These are phyloP conservation scores for Lodderomyces orthopsilosis DNA, from an alignment of 1,139 yeast genomes.

Conservation along the genomic window DNA sequence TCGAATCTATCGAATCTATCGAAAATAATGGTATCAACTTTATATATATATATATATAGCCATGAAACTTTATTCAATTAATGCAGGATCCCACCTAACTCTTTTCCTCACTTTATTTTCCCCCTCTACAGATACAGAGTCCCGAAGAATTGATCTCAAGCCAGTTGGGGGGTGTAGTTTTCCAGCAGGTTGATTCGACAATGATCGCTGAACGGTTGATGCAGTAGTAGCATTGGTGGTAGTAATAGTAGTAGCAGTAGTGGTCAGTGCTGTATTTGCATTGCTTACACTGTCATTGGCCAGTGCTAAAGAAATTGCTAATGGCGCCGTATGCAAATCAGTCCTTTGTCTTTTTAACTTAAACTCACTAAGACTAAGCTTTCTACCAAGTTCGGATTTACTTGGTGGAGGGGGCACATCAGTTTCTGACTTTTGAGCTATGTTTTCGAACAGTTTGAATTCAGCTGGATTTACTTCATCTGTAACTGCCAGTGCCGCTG, in stretches of 20 bases:
- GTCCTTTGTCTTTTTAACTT: not conserved
- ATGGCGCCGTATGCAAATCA: not conserved
- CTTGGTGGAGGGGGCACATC: slow-evolving; percentile 4
- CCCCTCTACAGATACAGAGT: not conserved
- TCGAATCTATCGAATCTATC: no score
- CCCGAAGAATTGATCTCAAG: not conserved
- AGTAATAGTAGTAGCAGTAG: not conserved
- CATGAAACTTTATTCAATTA: not conserved
- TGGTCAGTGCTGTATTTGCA: not conserved
- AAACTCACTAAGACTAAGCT: slow-evolving; percentile 3
- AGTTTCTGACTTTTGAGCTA: not conserved
- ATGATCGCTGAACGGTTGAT: not conserved
- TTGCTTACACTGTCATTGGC: not conserved
- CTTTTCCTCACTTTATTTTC: slow-evolving; percentile 18
- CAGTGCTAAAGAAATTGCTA: not conserved
- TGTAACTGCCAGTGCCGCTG: not conserved
- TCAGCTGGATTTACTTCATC: not conserved
- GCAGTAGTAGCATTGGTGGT: not conserved
- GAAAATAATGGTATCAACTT: not conserved
- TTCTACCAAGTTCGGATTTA: not conserved
- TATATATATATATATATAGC: not conserved
- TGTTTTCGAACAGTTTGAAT: not conserved
- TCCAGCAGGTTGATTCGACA: not conserved
- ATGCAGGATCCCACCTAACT: slow-evolving; percentile 21
- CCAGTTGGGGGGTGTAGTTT: not conserved